Evolutionary conservation across 1,284 basidiomycete species (phyloP).

Genomic region (Heterobasidion annosum): DNA sequence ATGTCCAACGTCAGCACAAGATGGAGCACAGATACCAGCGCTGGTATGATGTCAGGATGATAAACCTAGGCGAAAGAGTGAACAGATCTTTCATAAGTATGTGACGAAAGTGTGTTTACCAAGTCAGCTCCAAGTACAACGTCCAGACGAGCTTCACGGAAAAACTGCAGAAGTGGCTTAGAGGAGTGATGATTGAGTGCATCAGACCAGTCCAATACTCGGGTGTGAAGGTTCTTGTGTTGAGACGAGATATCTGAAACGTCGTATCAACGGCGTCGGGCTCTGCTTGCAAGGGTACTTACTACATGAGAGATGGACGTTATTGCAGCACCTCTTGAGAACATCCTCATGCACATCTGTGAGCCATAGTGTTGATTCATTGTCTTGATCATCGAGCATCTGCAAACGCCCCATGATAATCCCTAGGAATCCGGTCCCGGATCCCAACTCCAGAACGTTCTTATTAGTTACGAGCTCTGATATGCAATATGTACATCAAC

Average conservation of each 20-base stretch:
- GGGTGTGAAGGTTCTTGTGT: conserved; percentile 34
- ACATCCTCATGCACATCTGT: conserved; percentile 63
- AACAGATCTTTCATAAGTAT: background rate
- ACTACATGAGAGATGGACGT: conserved; percentile 59
- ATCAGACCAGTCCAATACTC: conserved; percentile 55
- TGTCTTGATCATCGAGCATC: conserved; percentile 8
- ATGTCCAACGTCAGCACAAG: conserved; percentile 30
- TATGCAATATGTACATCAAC: no score
- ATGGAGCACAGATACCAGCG: conserved; percentile 42
- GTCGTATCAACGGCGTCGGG: background rate
- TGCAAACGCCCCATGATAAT: conserved; percentile 51
- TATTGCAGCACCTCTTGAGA: conserved; percentile 48
- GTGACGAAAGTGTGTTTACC: conserved; percentile 24
- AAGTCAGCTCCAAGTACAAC: conserved; percentile 66
- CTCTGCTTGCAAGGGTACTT: conserved; percentile 16
- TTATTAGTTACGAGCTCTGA: conserved; percentile 39
- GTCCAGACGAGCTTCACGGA: conserved; percentile 38
- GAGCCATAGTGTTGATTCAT: conserved; percentile 32
- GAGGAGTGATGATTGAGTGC: conserved; percentile 28
- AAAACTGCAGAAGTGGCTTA: conserved; percentile 17
- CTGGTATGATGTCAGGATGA: conserved; percentile 51
- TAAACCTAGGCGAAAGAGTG: conserved; percentile 42
- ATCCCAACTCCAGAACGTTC: conserved; percentile 61
- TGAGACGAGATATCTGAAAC: conserved; percentile 39
- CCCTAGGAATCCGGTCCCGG: conserved; percentile 66